Evolutionary conservation across 768 basidiomycete genomes (phyloP).

Genomic region (Boletus subcaerulescens): DNA sequence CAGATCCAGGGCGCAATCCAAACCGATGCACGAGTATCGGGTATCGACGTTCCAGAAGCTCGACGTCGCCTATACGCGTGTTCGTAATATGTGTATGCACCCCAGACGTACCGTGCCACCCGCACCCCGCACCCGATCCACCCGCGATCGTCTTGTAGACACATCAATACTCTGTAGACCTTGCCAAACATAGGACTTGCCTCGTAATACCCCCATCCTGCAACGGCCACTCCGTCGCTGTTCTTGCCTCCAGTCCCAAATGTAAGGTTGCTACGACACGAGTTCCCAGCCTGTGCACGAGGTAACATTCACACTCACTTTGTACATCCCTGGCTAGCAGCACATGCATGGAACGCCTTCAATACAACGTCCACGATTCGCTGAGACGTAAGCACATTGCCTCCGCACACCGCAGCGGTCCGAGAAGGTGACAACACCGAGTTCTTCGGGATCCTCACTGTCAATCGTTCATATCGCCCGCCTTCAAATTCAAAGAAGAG

Average conservation of each 20-base stretch:
- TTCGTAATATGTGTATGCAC: slow-evolving; percentile 95
- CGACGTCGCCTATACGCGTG: slow-evolving; percentile 89
- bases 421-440: slow-evolving; percentile 78
- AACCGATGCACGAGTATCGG: slow-evolving; percentile 88
- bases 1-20: slow-evolving; percentile 66
- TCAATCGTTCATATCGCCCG: neutral
- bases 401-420: slow-evolving; percentile 89
- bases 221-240: slow-evolving; percentile 65
- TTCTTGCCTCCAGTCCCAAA: slow-evolving; percentile 90
- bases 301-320: slow-evolving; percentile 51
- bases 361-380: slow-evolving; percentile 94
- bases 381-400: slow-evolving; percentile 89
- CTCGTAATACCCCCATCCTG: slow-evolving; percentile 92
- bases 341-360: slow-evolving; percentile 87
- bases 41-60: slow-evolving; percentile 90
- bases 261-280: slow-evolving; percentile 66
- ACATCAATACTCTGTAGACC: too few species aligned
- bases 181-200: slow-evolving; percentile 30
- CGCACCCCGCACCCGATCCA: slow-evolving; percentile 86
- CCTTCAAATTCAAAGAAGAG: too few species aligned
- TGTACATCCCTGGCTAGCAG: slow-evolving; percentile 91
- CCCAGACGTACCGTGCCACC: slow-evolving; percentile 90
- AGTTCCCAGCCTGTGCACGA: neutral
- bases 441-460: slow-evolving; percentile 77
- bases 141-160: slow-evolving; percentile 75